Evolutionary conservation across 2,329 filamentous ascomycete species (phyloP).

Genomic region (Dactylellina cionopaga): DNA sequence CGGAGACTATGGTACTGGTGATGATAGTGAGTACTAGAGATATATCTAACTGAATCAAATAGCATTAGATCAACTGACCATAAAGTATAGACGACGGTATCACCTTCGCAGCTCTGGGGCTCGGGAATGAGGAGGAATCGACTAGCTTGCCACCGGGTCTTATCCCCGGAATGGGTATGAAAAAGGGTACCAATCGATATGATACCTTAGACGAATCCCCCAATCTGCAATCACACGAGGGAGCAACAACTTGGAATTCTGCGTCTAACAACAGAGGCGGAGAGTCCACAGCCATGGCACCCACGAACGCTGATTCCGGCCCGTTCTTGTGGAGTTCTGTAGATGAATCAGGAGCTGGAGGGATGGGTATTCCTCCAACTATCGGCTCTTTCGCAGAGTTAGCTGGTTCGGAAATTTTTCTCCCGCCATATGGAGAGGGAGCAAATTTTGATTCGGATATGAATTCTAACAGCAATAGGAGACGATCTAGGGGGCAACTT

Average conservation of each 20-base stretch:
- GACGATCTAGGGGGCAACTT: too few relatives aligned
- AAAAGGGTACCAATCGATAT: neutral
- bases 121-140: neutral
- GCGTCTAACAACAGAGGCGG: conserved; percentile 63
- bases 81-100: too few relatives aligned
- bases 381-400: neutral
- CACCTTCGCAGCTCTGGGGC: neutral
- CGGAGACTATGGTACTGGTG: too few relatives aligned
- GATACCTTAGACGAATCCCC: neutral
- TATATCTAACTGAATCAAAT: too few relatives aligned
- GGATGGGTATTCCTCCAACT: neutral
- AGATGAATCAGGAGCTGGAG: neutral
- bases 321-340: neutral
- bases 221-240: neutral
- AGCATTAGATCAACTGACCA: too few relatives aligned
- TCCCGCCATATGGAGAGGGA: too few relatives aligned
- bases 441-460: too few relatives aligned
- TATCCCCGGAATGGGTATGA: neutral
- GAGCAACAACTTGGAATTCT: conserved; percentile 54
- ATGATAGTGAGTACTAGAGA: too few relatives aligned
- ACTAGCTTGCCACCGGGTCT: neutral
- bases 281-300: conserved; percentile 61
- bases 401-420: too few relatives aligned
- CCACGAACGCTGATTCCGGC: neutral
- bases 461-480: too few relatives aligned